Conservation (phyloP, 768 basidiomycete genomes). For the Trametes elegans region DNA sequence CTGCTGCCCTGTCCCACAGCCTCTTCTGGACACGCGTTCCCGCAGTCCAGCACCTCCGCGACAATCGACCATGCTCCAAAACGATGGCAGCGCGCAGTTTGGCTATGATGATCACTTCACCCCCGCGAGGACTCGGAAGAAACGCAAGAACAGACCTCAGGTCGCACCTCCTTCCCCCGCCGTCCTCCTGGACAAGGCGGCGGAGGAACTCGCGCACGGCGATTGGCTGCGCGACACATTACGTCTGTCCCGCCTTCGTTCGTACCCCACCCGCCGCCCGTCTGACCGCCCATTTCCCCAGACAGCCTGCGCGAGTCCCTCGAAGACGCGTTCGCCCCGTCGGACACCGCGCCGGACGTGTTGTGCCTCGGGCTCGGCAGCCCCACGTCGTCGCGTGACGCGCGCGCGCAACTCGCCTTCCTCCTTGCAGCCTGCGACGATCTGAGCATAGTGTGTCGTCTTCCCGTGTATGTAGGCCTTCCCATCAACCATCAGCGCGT, state of each 20-base stretch:
- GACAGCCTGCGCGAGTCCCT: conserved; percentile 27
- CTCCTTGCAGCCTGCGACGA: conserved; percentile 52
- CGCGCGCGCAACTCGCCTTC: conserved; percentile 69
- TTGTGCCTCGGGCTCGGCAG: conserved; percentile 77
- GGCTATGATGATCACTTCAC: conserved; percentile 53
- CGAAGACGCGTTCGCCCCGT: conserved; percentile 13
- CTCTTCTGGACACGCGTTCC: background rate
- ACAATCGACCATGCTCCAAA: background rate
- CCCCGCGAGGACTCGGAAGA: conserved; percentile 50
- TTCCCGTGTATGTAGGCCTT: conserved; percentile 17
- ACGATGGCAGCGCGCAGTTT: conserved; percentile 24
- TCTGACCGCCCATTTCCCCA: conserved; percentile 15
- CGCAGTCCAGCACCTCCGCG: background rate
- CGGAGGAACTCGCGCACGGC: conserved; percentile 45
- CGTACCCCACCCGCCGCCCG: conserved; percentile 1
- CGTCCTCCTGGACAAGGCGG: conserved; percentile 41
- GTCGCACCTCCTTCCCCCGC: conserved; percentile 34
- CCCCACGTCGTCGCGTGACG: conserved; percentile 57
- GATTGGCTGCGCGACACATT: conserved; percentile 56
- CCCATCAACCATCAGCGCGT: conserved; percentile 14
- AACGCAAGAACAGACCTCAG: conserved; percentile 41
- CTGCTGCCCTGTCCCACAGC: background rate
- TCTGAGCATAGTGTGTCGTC: conserved; percentile 58
- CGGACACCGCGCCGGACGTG: conserved; percentile 31
- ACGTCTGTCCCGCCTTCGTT: conserved; percentile 41